Evolutionary conservation across 2,329 filamentous ascomycete species (phyloP).

Genomic region (Aspergillus brasiliensis): DNA sequence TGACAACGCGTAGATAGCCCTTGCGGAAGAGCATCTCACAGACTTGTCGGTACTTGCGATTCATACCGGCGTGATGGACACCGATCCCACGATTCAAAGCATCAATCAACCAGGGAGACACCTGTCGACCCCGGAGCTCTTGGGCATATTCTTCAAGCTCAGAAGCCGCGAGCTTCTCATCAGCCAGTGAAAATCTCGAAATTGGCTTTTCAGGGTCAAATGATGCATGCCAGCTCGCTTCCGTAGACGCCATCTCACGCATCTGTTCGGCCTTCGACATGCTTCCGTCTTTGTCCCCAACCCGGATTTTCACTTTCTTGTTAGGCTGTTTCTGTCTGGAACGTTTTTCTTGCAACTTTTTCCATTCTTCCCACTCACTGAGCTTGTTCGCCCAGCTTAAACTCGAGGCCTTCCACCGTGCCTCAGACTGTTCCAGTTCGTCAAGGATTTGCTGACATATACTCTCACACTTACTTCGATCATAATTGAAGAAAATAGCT

Average conservation of each 20-base stretch:
- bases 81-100: slow-evolving; percentile 70
- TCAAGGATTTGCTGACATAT: slow-evolving; percentile 56
- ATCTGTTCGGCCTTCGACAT: slow-evolving; percentile 57
- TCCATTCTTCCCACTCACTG: slow-evolving; percentile 55
- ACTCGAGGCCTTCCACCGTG: slow-evolving; percentile 42
- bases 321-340: slow-evolving; percentile 47
- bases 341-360: slow-evolving; percentile 29
- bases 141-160: slow-evolving; percentile 61
- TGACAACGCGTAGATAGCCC: slow-evolving; percentile 65
- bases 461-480: slow-evolving; percentile 65
- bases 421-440: slow-evolving; percentile 59
- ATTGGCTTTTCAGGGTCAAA: slow-evolving; percentile 69
- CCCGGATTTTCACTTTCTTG: slow-evolving; percentile 37
- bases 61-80: slow-evolving; percentile 79
- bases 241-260: slow-evolving; percentile 58
- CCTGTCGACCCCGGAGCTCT: slow-evolving; percentile 54
- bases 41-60: slow-evolving; percentile 70
- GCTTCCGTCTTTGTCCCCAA: slow-evolving; percentile 41
- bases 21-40: slow-evolving; percentile 43
- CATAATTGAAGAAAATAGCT: slow-evolving; percentile 77
- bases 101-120: slow-evolving; percentile 54
- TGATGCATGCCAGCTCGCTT: slow-evolving; percentile 60
- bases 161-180: slow-evolving; percentile 57
- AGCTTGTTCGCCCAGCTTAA: slow-evolving; percentile 64
- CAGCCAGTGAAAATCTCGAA: slow-evolving; percentile 54